Base-by-base conservation (phyloP, 306 rosid species). In the Glycine latifolia region DNA sequence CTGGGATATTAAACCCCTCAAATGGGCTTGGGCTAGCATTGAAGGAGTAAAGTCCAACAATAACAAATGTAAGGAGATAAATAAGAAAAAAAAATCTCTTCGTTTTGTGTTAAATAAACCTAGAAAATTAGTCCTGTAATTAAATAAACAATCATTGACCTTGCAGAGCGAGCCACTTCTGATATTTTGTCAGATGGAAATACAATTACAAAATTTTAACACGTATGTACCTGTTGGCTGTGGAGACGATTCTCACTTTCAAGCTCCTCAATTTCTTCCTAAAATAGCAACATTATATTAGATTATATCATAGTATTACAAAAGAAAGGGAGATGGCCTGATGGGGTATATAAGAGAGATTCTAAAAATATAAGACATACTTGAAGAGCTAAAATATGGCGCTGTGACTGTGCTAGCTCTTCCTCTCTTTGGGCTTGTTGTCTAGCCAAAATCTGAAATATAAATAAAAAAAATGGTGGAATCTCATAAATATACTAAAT, bases 381-480 rank as follows among this genome's bases (percentile, higher is more conserved):
- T 87, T 93, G 97, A 86, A 95, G 99, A 14, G 97, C 98, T 81
- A 93, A 89, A 76, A 95, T 95, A 81, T 95, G 99, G 82, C 98
- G 88, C 84, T 95, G 99, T 48, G 99, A 91, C 74, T 91, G 97
- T 82, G 96, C 86, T 74, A 95, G 87, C 82, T 95, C 98, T 84
- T 95, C 99, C 87, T 93, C 99, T 20, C 20, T 20, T 20, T 20
- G 20, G 20, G 20, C 20, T 20, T 20, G 20, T 20, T 20, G 20
- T 20, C 99, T 95, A 35, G 99, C 99, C 88, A 95, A 82, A 85
- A 93, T 53, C 99, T 95, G 94, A 79, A 87, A 78, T 82, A 58
- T 79, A 78, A 0, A 20, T 52, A 79, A 67, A 47, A 72, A 52
- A 53, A 20, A 68, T 20, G 20, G 20, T 20, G 20, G n/a, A 48